Percentiles rank a stretch among this genome's conserved stretches.
These are phyloP conservation scores for Hypoxylon sp. DNA, from an alignment of 2,329 filamentous ascomycete genomes.

Conservation along the genomic window DNA sequence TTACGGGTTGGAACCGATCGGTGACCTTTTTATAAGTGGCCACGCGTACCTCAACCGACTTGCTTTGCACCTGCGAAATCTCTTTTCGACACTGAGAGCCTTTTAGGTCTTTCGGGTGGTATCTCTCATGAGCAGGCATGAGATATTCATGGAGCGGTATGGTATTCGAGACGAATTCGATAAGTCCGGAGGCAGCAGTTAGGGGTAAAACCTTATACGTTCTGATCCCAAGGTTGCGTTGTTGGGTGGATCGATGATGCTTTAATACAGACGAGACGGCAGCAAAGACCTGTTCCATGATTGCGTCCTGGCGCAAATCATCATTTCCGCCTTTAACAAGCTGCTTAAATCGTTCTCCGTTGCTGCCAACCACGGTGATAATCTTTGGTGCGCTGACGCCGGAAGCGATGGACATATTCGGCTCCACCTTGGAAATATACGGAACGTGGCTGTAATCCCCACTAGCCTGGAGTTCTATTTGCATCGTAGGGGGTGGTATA, in stretches of 20 bases:
- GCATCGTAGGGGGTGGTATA: slow-evolving; percentile 91
- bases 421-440: slow-evolving; percentile 78
- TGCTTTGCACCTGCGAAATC: slow-evolving; percentile 80
- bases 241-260: slow-evolving; percentile 87
- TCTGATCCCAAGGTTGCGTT: slow-evolving; percentile 89
- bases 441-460: slow-evolving; percentile 84
- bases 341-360: slow-evolving; percentile 88
- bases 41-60: slow-evolving; percentile 78
- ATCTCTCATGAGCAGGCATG: slow-evolving; percentile 88
- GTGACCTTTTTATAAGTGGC: slow-evolving; percentile 83
- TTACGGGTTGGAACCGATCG: slow-evolving; percentile 89
- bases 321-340: slow-evolving; percentile 96
- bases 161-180: slow-evolving; percentile 97
- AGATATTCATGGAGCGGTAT: slow-evolving; percentile 93
- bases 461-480: slow-evolving; percentile 80
- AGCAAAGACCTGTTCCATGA: slow-evolving; percentile 99
- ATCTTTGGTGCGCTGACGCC: slow-evolving; percentile 96
- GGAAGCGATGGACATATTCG: slow-evolving; percentile 85
- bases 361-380: slow-evolving; percentile 82
- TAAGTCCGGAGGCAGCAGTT: slow-evolving; percentile 86
- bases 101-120: slow-evolving; percentile 88
- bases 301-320: slow-evolving; percentile 95
- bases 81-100: slow-evolving; percentile 81
- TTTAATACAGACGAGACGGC: slow-evolving; percentile 92
- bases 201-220: slow-evolving; percentile 98